Base-by-base conservation (phyloP, 345 rosid genomes). In the Lagerstroemia speciosa region DNA sequence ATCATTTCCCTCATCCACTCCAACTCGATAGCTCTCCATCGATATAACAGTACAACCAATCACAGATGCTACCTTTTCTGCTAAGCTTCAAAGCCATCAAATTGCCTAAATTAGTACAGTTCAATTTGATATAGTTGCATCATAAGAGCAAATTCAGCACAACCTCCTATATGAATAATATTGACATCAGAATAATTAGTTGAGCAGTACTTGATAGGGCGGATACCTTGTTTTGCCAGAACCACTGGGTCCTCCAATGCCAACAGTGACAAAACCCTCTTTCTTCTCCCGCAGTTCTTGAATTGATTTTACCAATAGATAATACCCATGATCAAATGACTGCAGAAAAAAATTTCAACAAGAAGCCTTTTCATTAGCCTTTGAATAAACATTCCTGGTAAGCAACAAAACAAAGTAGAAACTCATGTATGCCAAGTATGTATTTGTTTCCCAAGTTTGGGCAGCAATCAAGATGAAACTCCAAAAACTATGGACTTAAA, bases 191-290 rank as follows among this genome's bases (percentile, higher is more conserved):
- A 58, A 53, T 38, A 41, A 70, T 58, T 57, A 11, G 10, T 31
- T 4, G 17, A 14, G 64, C 52, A 69, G 71, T 45, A 36, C 10
- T 34, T 15, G 65, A 67, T 64, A 72, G 62, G 53, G 48, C 32
- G 16, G 61, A 62, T 73, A 89, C 99, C 98, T 95, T 3, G 99
- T 78, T 82, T 95, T 95, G 64, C 99, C 99, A 0, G 98, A 95
- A 74, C 99, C 99, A 73, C 97, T 87, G 31, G 99, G 99, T 48
- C 99, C 99, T 71, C 98, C 98, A 41, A 95, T 85, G 74, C 98
- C 99, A 66, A 95, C 98, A 8, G 88, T 87, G 70, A 95, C 98
- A 78, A 83, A 60, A 76, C 97, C 93, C 64, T 84, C 88, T 72
- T 95, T 95, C 78, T 86, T 90, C 90, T 85, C 93, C 76, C 99